Base-by-base conservation (phyloP, 495 filamentous ascomycete genomes). In the Astrothelium macrocarpum region DNA sequence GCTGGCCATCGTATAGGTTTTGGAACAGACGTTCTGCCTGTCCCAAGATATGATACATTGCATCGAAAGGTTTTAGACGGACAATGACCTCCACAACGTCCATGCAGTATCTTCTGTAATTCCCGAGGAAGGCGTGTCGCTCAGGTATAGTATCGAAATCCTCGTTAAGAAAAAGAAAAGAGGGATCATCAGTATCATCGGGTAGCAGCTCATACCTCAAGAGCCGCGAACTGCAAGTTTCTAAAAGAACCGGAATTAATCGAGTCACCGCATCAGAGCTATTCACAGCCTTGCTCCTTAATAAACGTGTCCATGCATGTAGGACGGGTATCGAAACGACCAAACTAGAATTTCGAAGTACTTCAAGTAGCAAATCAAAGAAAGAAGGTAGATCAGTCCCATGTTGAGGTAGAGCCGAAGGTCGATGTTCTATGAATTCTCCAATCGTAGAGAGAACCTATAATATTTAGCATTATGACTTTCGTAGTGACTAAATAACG, bases 81-180 rank as follows among this genome's bases (percentile, higher is more conserved):
- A 92, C 89, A 59, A 97, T 89, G 32, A 79, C 80, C 74, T 97
- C 91, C 58, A 97, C 88, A 4, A 96, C 84, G 34, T 86, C 85
- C 12, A 84, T 83, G 72, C 91, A 94, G 68, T 95, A 97, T 56
- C 95, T 84, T 26, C 92, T 80, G 72, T 97, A 99, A 69, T 97
- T 97, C 0, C 94, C 93, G n/a, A 97, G 81, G 72, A 99, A 99
- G 14, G 92, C 90, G 76, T 99, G 94, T 28, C 89, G 81, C 73
- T 99, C 95, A 1, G 95, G 95, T 32, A 92, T 80, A 0, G 94
- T 97, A 73, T 97, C 95, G 34, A 96, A 90, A 72, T 99, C 94
- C 65, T 96, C 91, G 59, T 89, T 76, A 7, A 99, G 81, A 64
- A 96, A 91, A 39, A 90, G 76, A 32, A 92, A 81, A 16, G 87